phyloP scores from a whole-genome alignment of 2,329 filamentous ascomycete genomes.

The Truncatella angustata region DNA sequence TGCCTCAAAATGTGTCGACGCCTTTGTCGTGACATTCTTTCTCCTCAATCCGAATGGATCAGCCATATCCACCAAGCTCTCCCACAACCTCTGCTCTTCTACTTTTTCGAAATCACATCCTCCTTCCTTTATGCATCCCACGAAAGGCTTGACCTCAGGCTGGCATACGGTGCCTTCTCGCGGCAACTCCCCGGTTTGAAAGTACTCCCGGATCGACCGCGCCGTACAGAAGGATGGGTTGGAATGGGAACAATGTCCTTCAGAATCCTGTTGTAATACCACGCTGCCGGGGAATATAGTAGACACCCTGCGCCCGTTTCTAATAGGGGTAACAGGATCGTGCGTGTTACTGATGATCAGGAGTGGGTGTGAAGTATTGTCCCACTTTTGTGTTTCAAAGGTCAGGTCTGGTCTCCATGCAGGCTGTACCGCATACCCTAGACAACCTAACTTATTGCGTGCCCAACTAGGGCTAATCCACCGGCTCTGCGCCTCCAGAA shows the following conservation, averaged over 20 bases:
- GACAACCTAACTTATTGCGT: constrained; percentile 1
- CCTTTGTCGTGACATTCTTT: not conserved
- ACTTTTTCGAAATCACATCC: not conserved
- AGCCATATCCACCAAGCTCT: not conserved
- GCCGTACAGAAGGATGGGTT: constrained; percentile 10
- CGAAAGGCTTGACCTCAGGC: constrained; percentile 4
- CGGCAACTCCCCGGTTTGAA: constrained; percentile 6
- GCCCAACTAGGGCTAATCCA: constrained; percentile 2
- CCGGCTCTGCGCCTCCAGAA: not conserved
- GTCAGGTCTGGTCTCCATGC: not conserved
- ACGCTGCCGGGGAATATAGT: constrained; percentile 9
- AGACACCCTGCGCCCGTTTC: not conserved
- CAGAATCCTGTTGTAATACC: constrained; percentile 6
- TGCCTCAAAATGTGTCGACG: not conserved
- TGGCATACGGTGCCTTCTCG: not conserved
- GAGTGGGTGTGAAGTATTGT: constrained; percentile 2
- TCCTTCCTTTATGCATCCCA: constrained; percentile 1
- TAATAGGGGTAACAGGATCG: constrained; percentile 8
- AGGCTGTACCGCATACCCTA: not conserved
- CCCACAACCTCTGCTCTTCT: constrained; percentile 5
- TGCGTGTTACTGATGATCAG: constrained; percentile 6
- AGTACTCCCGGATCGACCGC: constrained; percentile 4
- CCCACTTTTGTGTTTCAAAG: not conserved
- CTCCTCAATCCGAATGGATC: not conserved
- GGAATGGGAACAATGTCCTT: constrained; percentile 8